A percentile compares a stretch with the other conserved stretches of the same genome.
Evolutionary conservation across 257 asterid genomes (phyloP).

Genomic region (Solanum tarijense): DNA sequence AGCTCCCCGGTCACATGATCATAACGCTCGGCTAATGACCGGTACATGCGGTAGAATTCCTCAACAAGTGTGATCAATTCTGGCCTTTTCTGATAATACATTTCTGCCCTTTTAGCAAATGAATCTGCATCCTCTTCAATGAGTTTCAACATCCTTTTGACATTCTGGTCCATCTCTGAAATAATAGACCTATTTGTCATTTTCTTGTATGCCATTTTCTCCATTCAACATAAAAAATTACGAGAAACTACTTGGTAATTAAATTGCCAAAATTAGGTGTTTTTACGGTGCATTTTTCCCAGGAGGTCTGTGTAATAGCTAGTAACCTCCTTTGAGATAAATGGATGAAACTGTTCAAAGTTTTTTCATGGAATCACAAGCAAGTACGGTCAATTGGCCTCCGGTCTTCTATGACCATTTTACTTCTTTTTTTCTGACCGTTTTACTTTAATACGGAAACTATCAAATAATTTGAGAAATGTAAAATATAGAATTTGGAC

Average conservation of each 20-base stretch:
- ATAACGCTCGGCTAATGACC: slow-evolving; percentile 59
- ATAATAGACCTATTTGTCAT: slow-evolving; percentile 21
- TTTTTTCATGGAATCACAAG: neutral
- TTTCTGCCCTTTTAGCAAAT: slow-evolving; percentile 65
- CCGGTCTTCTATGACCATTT: neutral
- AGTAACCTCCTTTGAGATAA: neutral
- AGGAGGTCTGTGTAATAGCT: neutral
- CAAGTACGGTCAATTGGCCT: neutral
- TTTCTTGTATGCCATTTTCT: slow-evolving; percentile 18
- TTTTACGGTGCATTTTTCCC: neutral
- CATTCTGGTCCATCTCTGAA: slow-evolving; percentile 67
- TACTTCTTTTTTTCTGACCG: neutral
- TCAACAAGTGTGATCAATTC: slow-evolving; percentile 54
- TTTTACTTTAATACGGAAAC: neutral
- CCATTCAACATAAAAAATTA: neutral
- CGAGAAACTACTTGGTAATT: neutral
- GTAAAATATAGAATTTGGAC: neutral
- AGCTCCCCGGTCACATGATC: slow-evolving; percentile 66
- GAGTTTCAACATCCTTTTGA: slow-evolving; percentile 57
- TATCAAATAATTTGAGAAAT: neutral
- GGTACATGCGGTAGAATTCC: slow-evolving; percentile 54
- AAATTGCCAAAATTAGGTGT: neutral
- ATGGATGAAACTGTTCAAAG: neutral
- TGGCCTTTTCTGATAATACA: slow-evolving; percentile 64
- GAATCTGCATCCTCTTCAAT: slow-evolving; percentile 79